Evolutionary conservation across 1,284 basidiomycete species (phyloP).

Genomic region (Naganishia albida): DNA sequence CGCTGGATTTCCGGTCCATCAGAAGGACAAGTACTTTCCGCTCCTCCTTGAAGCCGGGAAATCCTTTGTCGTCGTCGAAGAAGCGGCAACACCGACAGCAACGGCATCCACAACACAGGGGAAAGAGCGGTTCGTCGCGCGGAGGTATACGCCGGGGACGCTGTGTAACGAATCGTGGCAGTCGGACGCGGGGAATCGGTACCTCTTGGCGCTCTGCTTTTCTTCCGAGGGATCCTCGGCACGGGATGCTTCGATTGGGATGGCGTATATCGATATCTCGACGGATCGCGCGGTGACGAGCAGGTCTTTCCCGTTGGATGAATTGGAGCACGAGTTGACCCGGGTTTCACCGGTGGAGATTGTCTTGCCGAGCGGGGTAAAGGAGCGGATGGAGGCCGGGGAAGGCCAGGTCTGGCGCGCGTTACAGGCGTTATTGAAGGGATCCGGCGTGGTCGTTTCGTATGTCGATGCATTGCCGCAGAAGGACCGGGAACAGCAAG

Average conservation of each 20-base stretch:
- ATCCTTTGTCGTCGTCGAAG: slow-evolving; percentile 89
- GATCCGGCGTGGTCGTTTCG: slow-evolving; percentile 14
- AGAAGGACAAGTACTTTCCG: slow-evolving; percentile 83
- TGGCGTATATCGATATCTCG: slow-evolving; percentile 94
- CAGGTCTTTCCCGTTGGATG: slow-evolving; percentile 61
- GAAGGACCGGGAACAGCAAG: slow-evolving; percentile 58
- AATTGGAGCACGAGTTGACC: slow-evolving; percentile 77
- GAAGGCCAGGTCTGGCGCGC: background rate
- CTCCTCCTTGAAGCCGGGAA: slow-evolving; percentile 74
- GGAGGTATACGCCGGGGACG: slow-evolving; percentile 88
- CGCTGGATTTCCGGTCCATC: slow-evolving; percentile 83
- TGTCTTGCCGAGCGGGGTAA: slow-evolving; percentile 64
- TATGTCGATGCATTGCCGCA: slow-evolving; percentile 4
- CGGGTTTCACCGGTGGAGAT: slow-evolving; percentile 80
- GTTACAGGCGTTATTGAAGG: slow-evolving; percentile 17
- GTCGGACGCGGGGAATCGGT: slow-evolving; percentile 81
- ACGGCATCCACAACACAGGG: slow-evolving; percentile 31
- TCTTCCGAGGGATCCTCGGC: slow-evolving; percentile 23
- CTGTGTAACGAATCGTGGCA: slow-evolving; percentile 86
- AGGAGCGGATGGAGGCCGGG: slow-evolving; percentile 33
- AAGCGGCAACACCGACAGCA: slow-evolving; percentile 58
- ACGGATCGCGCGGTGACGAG: slow-evolving; percentile 74
- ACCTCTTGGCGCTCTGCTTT: slow-evolving; percentile 70
- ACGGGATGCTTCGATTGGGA: slow-evolving; percentile 52
- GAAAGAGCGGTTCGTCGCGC: slow-evolving; percentile 70